A percentile compares a stretch with the other conserved stretches of the same genome.
These are phyloP conservation scores for Gentiana straminea DNA, from an alignment of 257 asterid species.

Conservation along the genomic window DNA sequence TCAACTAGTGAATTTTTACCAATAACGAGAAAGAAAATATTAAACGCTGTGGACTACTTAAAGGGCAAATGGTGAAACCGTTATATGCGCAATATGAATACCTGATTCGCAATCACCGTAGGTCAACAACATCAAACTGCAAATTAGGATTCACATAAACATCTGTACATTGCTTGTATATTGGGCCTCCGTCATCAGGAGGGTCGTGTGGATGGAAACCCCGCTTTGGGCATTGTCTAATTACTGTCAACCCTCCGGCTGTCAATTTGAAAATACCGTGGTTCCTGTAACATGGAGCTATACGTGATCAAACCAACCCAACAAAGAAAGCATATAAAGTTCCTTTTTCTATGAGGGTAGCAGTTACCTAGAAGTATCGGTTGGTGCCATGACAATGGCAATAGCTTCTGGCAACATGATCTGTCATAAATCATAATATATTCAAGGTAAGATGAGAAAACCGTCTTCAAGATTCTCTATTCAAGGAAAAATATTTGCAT, in stretches of 20 bases:
- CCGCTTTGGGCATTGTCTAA: conserved; percentile 86
- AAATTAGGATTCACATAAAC: conserved; percentile 68
- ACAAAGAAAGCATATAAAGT: not conserved
- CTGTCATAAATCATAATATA: conserved; percentile 27
- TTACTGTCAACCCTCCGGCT: conserved; percentile 84
- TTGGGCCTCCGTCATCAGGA: conserved; percentile 80
- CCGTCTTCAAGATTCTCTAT: not conserved
- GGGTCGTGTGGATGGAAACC: conserved; percentile 95
- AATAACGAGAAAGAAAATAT: too few species aligned
- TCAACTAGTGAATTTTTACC: too few species aligned
- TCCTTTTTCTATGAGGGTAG: conserved; percentile 1
- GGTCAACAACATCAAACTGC: conserved; percentile 83
- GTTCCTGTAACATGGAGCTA: conserved; percentile 29
- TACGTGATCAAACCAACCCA: not conserved
- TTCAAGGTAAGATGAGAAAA: not conserved
- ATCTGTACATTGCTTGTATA: conserved; percentile 89
- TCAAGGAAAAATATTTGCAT: conserved; percentile 2
- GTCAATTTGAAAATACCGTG: conserved; percentile 90
- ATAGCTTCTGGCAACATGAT: conserved; percentile 92
- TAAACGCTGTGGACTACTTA: too few species aligned
- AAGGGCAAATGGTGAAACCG: too few species aligned
- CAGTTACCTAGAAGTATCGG: conserved; percentile 62
- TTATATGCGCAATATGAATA: too few species aligned
- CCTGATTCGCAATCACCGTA: conserved; percentile 35
- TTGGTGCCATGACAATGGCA: conserved; percentile 98